phyloP scores from a whole-genome alignment of 2,329 filamentous ascomycete species.

The Dactylellina drechsleri region DNA sequence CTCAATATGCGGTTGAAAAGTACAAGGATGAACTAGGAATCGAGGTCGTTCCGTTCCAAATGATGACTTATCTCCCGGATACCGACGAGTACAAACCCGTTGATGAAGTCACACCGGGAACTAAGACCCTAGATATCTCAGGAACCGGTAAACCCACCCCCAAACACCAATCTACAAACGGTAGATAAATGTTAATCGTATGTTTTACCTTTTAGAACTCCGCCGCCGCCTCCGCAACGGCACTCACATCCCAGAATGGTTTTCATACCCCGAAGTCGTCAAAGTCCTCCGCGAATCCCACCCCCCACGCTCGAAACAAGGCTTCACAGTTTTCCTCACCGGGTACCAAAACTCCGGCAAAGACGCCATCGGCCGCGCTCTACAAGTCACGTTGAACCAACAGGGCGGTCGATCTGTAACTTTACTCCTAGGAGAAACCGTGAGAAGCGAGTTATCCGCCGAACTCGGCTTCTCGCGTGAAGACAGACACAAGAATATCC shows the following conservation, averaged over 20 bases:
- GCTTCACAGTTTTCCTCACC: conserved; percentile 98
- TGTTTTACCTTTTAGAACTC: conserved; percentile 71
- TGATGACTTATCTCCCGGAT: conserved; percentile 99
- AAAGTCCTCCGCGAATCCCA: conserved; percentile 95
- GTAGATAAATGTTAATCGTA: not conserved
- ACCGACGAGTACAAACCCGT: conserved; percentile 94
- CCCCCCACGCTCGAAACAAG: conserved; percentile 87
- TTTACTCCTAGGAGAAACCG: conserved; percentile 92
- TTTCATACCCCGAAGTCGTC: conserved; percentile 99
- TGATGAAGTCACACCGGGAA: conserved; percentile 84
- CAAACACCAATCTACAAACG: not conserved
- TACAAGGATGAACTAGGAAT: conserved; percentile 97
- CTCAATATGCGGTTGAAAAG: conserved; percentile 94
- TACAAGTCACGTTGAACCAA: conserved; percentile 98
- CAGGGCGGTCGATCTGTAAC: conserved; percentile 95
- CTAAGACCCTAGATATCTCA: conserved; percentile 87
- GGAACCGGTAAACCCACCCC: conserved; percentile 66
- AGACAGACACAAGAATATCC: conserved; percentile 94
- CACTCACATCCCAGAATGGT: conserved; percentile 97
- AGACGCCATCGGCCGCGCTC: conserved; percentile 91
- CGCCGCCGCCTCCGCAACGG: conserved; percentile 89
- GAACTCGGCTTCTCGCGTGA: conserved; percentile 94
- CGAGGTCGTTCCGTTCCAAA: conserved; percentile 98
- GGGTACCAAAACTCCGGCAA: conserved; percentile 97
- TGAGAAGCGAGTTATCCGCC: conserved; percentile 89